Conservation (phyloP, 305 asterid species). For the Fraxinus latifolia region DNA sequence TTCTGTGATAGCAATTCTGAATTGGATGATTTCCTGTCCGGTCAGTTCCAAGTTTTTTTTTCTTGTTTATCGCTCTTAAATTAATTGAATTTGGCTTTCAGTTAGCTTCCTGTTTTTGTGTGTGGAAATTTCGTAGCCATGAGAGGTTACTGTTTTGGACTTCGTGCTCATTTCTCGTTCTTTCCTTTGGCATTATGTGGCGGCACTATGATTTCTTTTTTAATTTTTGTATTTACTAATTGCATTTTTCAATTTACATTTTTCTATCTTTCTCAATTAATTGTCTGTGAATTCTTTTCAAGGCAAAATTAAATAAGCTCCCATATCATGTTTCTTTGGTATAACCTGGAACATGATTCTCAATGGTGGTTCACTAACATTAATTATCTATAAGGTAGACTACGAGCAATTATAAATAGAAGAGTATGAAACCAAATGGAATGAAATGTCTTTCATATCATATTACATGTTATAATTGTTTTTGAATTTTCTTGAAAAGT, state of each 20-base stretch:
- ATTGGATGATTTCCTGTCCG: conserved; percentile 37
- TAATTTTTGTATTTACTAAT: background rate
- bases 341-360: background rate
- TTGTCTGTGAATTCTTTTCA: background rate
- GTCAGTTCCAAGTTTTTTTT: conserved; percentile 26
- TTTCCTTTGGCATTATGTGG: background rate
- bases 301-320: background rate
- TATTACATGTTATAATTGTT: background rate
- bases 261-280: background rate
- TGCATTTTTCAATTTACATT: background rate
- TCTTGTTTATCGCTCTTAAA: background rate
- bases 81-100: background rate
- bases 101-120: background rate
- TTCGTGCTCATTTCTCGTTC: background rate
- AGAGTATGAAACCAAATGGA: background rate
- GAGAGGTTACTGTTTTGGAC: background rate
- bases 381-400: background rate
- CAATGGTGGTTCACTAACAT: background rate
- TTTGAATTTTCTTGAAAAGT: background rate
- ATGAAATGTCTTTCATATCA: background rate
- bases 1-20: conserved; percentile 48
- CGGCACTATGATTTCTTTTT: background rate
- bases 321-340: background rate
- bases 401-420: background rate
- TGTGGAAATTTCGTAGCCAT: background rate